A percentile compares a stretch with the other conserved stretches of the same genome.
These are phyloP conservation scores for Senna tora DNA, from an alignment of 306 rosid species.

Conservation along the genomic window DNA sequence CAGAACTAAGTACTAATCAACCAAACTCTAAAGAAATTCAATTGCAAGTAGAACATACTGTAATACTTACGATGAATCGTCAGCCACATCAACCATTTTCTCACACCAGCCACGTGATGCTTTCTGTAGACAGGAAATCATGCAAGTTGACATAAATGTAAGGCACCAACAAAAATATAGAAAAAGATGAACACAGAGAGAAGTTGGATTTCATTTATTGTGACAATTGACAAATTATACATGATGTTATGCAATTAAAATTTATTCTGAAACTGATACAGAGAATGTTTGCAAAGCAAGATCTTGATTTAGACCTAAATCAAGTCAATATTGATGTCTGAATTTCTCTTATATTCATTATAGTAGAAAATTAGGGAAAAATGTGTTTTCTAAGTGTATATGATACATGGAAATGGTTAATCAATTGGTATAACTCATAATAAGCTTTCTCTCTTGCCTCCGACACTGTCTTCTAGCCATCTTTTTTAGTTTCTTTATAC, in stretches of 20 bases:
- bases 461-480: no score
- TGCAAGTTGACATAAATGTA: neutral
- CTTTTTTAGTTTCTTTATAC: no score
- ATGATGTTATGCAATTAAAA: neutral
- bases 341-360: slow-evolving; percentile 20
- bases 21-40: slow-evolving; percentile 28
- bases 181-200: neutral
- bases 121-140: slow-evolving; percentile 51
- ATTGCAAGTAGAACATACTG: slow-evolving; percentile 36
- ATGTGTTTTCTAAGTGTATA: no score
- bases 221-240: neutral
- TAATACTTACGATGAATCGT: slow-evolving; percentile 80
- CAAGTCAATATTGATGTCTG: neutral
- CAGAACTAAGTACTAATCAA: slow-evolving; percentile 38
- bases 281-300: neutral
- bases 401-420: no score
- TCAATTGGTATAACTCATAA: no score
- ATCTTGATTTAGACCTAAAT: neutral
- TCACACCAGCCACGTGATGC: slow-evolving; percentile 91
- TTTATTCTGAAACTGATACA: slow-evolving; percentile 9
- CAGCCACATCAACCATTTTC: slow-evolving; percentile 87
- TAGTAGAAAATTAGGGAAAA: no score
- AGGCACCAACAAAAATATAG: slow-evolving; percentile 14
- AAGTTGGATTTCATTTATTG: slow-evolving; percentile 15
- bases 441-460: no score